These are phyloP conservation scores for Tylopilus felleus DNA, from an alignment of 768 basidiomycete genomes.

Conservation along the genomic window DNA sequence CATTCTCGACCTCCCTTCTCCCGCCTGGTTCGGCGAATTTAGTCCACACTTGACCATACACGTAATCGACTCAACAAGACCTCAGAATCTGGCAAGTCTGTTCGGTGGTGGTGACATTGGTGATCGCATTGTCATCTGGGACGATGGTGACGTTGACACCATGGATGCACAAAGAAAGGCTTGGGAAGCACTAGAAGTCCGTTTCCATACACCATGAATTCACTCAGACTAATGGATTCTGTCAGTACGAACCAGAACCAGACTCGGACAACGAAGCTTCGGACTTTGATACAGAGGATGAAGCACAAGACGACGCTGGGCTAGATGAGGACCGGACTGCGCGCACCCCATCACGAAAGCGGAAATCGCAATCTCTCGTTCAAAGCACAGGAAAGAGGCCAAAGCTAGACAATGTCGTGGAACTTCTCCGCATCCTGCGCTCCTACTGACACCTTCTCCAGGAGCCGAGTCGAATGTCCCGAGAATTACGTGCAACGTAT, in stretches of 20 bases:
- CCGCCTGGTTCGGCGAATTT: constrained; percentile 76
- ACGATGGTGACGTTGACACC: constrained; percentile 76
- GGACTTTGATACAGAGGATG: constrained; percentile 44
- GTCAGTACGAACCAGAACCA: constrained; percentile 74
- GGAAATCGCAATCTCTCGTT: constrained; percentile 42
- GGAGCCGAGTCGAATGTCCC: constrained; percentile 57
- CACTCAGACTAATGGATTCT: constrained; percentile 7
- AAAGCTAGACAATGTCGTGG: constrained; percentile 46
- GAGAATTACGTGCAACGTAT: constrained; percentile 66
- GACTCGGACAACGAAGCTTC: constrained; percentile 60
- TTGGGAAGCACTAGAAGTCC: constrained; percentile 81
- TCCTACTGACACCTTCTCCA: constrained; percentile 21
- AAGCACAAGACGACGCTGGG: constrained; percentile 39
- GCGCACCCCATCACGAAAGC: constrained; percentile 44
- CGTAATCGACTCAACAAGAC: constrained; percentile 92
- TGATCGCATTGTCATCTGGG: constrained; percentile 86
- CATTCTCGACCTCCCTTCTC: constrained; percentile 74
- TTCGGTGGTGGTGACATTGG: constrained; percentile 68
- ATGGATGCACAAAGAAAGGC: constrained; percentile 72
- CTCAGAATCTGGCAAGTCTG: constrained; percentile 82
- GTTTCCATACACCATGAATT: constrained; percentile 16
- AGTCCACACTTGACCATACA: constrained; percentile 66
- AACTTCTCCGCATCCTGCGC: not conserved
- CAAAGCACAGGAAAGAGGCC: constrained; percentile 53
- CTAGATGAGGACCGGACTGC: constrained; percentile 41